Percentiles rank a stretch among this genome's conserved stretches.
Conservation (phyloP, 2,329 filamentous ascomycete genomes). For the Beauveria medogensis region DNA sequence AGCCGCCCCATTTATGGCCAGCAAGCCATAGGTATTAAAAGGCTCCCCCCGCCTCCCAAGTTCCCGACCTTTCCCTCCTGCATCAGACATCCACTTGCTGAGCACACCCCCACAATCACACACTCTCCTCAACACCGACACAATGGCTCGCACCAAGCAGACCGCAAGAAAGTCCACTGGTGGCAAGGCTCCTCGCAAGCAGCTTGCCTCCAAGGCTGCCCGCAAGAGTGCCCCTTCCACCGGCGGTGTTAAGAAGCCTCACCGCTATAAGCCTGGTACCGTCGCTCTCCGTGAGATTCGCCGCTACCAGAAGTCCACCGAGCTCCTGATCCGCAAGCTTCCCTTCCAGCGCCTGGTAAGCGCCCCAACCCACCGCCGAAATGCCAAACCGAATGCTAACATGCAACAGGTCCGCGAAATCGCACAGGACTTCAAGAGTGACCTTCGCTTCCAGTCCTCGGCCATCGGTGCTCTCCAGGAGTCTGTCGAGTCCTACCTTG, state of each 20-base stretch:
- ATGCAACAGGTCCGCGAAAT: conserved; percentile 74
- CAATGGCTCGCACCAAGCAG: conserved; percentile 60
- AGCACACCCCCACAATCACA: conserved; percentile 22
- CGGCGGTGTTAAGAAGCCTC: conserved; percentile 94
- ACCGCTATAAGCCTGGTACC: conserved; percentile 84
- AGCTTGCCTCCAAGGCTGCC: conserved; percentile 98
- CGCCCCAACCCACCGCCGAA: not conserved
- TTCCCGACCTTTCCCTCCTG: conserved; percentile 31
- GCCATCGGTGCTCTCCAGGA: conserved; percentile 97
- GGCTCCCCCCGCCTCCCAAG: conserved; percentile 34
- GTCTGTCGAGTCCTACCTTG: conserved; percentile 96
- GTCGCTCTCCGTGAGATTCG: conserved; percentile 98
- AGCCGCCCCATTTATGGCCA: conserved; percentile 25
- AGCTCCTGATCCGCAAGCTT: conserved; percentile 93
- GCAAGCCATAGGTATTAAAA: conserved; percentile 33
- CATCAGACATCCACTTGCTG: conserved; percentile 32
- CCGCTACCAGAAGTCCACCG: conserved; percentile 95
- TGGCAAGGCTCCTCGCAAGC: conserved; percentile 81
- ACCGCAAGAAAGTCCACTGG: conserved; percentile 69
- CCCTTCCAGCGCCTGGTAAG: conserved; percentile 90
- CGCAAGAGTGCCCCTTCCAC: conserved; percentile 97
- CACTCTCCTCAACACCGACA: conserved; percentile 29
- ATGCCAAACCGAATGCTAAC: not conserved
- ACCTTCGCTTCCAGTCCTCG: conserved; percentile 95
- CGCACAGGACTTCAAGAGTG: conserved; percentile 89